phyloP scores from a whole-genome alignment of 495 filamentous ascomycete species.

The Schizothecium vesticola region DNA sequence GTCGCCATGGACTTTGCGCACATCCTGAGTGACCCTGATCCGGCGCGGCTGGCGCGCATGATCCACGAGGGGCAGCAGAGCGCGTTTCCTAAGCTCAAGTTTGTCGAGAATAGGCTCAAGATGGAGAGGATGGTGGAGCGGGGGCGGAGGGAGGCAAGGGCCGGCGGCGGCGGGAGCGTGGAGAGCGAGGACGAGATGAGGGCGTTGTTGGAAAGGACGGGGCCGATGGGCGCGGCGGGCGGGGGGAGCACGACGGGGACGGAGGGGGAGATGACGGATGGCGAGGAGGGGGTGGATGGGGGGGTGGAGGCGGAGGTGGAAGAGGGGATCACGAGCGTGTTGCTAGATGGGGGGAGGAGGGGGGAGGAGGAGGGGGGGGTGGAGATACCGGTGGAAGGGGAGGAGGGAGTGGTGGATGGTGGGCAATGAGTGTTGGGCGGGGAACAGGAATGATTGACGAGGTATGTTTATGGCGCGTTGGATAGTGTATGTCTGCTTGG shows the following conservation, averaged over 20 bases:
- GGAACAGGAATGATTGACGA: not conserved
- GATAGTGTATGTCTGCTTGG: not conserved
- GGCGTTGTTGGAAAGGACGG: conserved; percentile 12
- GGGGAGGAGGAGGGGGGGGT: not conserved
- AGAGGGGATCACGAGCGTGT: not conserved
- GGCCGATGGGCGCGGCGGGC: not conserved
- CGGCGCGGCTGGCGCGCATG: conserved; percentile 75
- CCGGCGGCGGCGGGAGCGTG: conserved; percentile 11
- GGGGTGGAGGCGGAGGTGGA: not conserved
- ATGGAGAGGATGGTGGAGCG: conserved; percentile 74
- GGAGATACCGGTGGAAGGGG: not conserved
- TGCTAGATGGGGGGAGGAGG: not conserved
- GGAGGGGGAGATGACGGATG: not conserved
- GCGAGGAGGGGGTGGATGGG: not conserved
- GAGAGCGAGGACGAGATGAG: conserved; percentile 27
- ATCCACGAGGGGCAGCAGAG: conserved; percentile 79
- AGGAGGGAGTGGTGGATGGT: not conserved
- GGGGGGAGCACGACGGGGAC: conserved; percentile 1
- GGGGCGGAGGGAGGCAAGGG: conserved; percentile 56
- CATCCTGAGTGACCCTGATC: conserved; percentile 77
- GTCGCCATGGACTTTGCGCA: conserved; percentile 70
- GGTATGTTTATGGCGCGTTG: not conserved
- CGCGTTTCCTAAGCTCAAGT: conserved; percentile 84
- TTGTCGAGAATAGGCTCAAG: conserved; percentile 78
- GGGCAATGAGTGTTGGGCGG: not conserved